Evolutionary conservation across 768 basidiomycete species (phyloP), one percentile per base, ranked within the genome.

Genomic region (Phlebiopsis flavidoalba): DNA sequence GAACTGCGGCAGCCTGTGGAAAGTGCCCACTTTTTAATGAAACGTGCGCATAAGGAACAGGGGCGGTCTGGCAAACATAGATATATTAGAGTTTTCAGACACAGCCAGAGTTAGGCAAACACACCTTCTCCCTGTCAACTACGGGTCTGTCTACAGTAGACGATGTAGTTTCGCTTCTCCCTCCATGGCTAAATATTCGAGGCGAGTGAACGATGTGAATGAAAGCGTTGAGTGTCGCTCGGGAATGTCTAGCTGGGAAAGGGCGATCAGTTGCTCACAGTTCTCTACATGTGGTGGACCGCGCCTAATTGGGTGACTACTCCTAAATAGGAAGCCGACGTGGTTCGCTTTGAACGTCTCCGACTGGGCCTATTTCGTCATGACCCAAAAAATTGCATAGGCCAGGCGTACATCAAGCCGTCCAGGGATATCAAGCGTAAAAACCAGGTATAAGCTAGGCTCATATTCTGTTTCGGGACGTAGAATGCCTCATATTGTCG

Each of bases 11-110:
- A 91, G 74, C 46, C 88, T 80, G 70, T 93, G 91, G 70, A 91
- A 91, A 40, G 83, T 76, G 19, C 89, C 89, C 43, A 90, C 83
- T 81, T 91, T 93, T 91, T 93, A 59, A 93, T 80, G 71, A 93
- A n/a, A 93, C 14, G 90, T 79, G 53, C 91, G 83, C 37, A 93
- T 84, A 57, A 93, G 83, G 72, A 93, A 93, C 6, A n/a, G 91
- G 91, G 0, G 87, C 80, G 5, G 86, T 90, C 91, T 92, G 63
- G 7, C 0, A 31, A 22, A 22, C n/a, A 19, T 43, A 5, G 21
- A 26, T 22, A 19, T 19, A 46, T 21, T 37, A 47, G 19, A 43
- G 24, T 46, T 10, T 57, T 43, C 49, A 11, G 53, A 14, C 10
- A 40, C 22, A 14, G 33, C 37, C 66, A 61, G 55, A 5, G 6